Conservation (phyloP, 2,329 filamentous ascomycete genomes). For the Sarocladiaceae sp. region DNA sequence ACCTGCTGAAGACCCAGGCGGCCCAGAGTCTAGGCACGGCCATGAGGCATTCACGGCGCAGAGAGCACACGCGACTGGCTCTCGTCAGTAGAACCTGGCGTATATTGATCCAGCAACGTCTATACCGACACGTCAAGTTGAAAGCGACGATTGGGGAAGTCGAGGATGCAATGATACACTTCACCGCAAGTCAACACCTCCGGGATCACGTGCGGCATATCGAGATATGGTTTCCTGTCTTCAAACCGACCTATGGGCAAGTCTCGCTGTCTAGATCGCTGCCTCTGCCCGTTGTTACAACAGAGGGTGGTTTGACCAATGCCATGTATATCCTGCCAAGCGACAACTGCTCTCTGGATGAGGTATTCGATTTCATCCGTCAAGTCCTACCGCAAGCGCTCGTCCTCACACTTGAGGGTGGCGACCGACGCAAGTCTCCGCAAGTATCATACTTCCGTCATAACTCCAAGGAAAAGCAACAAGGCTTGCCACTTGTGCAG, state of each 20-base stretch:
- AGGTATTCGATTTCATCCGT: constrained; percentile 60
- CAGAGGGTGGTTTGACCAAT: constrained; percentile 45
- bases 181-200: constrained; percentile 52
- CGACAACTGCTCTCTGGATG: constrained; percentile 64
- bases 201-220: constrained; percentile 62
- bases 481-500: constrained; percentile 37
- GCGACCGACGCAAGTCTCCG: constrained; percentile 68
- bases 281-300: constrained; percentile 45
- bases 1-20: constrained; percentile 38
- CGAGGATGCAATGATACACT: constrained; percentile 54
- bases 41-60: constrained; percentile 59
- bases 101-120: constrained; percentile 59
- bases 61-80: constrained; percentile 60
- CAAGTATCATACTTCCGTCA: constrained; percentile 43
- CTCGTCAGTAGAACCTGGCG: constrained; percentile 60
- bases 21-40: constrained; percentile 40
- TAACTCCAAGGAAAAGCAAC: constrained; percentile 20
- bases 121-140: constrained; percentile 71
- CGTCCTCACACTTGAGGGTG: constrained; percentile 69
- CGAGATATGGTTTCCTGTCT: constrained; percentile 74
- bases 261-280: constrained; percentile 30
- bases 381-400: constrained; percentile 53
- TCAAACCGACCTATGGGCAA: constrained; percentile 48
- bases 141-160: constrained; percentile 63
- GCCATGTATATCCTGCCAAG: constrained; percentile 53